Evolutionary conservation across 2,329 filamentous ascomycete genomes (phyloP), one percentile per base, ranked within the genome.

Genomic region (Penicillium concentricum): DNA sequence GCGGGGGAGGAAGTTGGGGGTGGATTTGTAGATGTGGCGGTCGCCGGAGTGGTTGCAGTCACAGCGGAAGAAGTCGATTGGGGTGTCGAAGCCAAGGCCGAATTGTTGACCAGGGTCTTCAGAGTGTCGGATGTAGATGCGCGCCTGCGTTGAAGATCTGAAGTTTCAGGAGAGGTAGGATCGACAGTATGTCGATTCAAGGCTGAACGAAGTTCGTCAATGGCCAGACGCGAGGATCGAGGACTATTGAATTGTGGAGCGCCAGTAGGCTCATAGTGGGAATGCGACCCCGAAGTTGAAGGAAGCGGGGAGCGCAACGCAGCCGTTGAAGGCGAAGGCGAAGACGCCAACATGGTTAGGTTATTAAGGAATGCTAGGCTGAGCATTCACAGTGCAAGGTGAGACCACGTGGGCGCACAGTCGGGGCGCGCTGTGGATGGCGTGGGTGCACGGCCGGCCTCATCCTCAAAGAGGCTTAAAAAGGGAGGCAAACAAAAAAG

Each of bases 191-290:
- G 72, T 37, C 68, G 67, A 50, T 69, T 75, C 58, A 76, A 51
- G 54, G 73, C 73, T 47, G 73, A 71, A 45, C 73, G 73, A 41
- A 76, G 68, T 64, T 75, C 73, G 67, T 76, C 73, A 65, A 76
- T 73, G 59, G 72, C 71, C 61, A 72, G 52, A 57, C 71, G 70
- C 39, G 69, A 73, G 37, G 71, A 72, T 58, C 64, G 70, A 54
- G 70, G 69, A 61, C 68, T 67, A 57, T 59, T 72, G 61, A 68
- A 69, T 51, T 68, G 66, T 56, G 68, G 65, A 62, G 64, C 63
- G 44, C 62, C 56, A 59, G 60, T 59, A 63, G 67, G 63, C 49
- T 73, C 71, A 69, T 72, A 69, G 58, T 72, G 69, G 43, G 60
- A 66, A 59, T 59, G 56, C 48, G 62, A 47, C 20, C 53, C 61